Evolutionary conservation across 2,329 filamentous ascomycete genomes (phyloP).

Genomic region (Lojkania enalia): DNA sequence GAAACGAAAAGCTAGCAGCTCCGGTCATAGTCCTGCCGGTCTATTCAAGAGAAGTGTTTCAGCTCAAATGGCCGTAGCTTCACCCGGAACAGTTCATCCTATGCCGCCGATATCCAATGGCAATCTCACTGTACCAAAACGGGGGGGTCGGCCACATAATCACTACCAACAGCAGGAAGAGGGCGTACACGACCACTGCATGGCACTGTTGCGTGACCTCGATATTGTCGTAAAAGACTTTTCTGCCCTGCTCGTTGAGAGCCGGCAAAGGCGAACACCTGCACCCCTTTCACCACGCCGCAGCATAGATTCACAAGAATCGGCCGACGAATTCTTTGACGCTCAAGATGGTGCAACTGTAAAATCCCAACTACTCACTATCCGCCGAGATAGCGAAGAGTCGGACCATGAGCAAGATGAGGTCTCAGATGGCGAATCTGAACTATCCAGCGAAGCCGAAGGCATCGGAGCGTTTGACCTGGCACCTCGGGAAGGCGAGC

Average conservation of each 20-base stretch:
- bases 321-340: slow-evolving; percentile 92
- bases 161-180: slow-evolving; percentile 57
- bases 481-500: slow-evolving; percentile 38
- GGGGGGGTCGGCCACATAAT: slow-evolving; percentile 24
- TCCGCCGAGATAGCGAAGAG: slow-evolving; percentile 64
- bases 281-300: slow-evolving; percentile 52
- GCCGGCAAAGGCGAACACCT: slow-evolving; percentile 72
- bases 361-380: slow-evolving; percentile 71
- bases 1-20: slow-evolving; percentile 78
- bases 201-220: slow-evolving; percentile 80
- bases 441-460: slow-evolving; percentile 64
- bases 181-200: slow-evolving; percentile 78
- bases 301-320: slow-evolving; percentile 77
- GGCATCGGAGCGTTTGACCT: slow-evolving; percentile 48
- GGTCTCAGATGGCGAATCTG: slow-evolving; percentile 59
- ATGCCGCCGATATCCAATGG: slow-evolving; percentile 42
- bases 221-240: slow-evolving; percentile 85
- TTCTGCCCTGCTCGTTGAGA: slow-evolving; percentile 72
- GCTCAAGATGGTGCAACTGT: slow-evolving; percentile 61
- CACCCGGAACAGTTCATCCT: slow-evolving; percentile 42
- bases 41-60: slow-evolving; percentile 56
- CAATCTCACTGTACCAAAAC: slow-evolving; percentile 43
- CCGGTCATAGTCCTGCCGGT: slow-evolving; percentile 44
- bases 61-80: slow-evolving; percentile 56
- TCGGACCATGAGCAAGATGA: slow-evolving; percentile 48